Conservation (phyloP, 495 filamentous ascomycete genomes). For the Daldinia childiae region DNA sequence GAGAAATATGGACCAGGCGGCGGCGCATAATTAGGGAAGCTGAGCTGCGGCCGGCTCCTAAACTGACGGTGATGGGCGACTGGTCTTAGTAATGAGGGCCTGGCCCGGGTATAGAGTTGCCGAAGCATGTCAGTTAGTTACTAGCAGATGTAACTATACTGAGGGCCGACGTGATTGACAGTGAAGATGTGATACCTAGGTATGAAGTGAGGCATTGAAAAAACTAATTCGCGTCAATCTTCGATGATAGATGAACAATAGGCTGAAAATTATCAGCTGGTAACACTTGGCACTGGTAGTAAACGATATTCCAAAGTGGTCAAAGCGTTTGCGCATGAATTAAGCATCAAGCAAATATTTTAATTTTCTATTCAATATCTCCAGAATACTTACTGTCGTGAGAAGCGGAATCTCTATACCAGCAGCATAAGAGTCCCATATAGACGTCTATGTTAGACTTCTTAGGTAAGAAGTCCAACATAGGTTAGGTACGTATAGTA, state of each 20-base stretch:
- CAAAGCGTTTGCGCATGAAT: not conserved
- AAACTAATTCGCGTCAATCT: not conserved
- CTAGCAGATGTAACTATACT: not conserved
- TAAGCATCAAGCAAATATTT: too few species aligned
- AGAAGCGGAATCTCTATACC: not conserved
- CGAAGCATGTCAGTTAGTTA: slow-evolving; percentile 4
- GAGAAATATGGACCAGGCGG: slow-evolving; percentile 9
- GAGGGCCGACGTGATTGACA: not conserved
- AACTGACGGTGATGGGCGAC: slow-evolving; percentile 1
- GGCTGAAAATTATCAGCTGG: slow-evolving; percentile 9
- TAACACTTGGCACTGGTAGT: not conserved
- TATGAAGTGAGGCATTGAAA: too few species aligned
- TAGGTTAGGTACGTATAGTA: not conserved
- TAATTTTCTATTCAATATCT: too few species aligned
- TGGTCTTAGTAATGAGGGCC: slow-evolving; percentile 8
- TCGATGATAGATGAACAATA: not conserved
- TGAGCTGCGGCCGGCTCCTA: not conserved
- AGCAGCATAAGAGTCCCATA: not conserved
- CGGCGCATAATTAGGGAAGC: slow-evolving; percentile 11
- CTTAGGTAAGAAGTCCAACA: too few species aligned
- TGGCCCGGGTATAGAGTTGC: not conserved
- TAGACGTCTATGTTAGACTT: not conserved
- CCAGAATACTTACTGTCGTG: not conserved
- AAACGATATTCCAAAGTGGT: not conserved
- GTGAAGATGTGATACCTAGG: not conserved